Base-by-base conservation (phyloP, 1,284 basidiomycete genomes). In the Sanguinoderma infundibulare region DNA sequence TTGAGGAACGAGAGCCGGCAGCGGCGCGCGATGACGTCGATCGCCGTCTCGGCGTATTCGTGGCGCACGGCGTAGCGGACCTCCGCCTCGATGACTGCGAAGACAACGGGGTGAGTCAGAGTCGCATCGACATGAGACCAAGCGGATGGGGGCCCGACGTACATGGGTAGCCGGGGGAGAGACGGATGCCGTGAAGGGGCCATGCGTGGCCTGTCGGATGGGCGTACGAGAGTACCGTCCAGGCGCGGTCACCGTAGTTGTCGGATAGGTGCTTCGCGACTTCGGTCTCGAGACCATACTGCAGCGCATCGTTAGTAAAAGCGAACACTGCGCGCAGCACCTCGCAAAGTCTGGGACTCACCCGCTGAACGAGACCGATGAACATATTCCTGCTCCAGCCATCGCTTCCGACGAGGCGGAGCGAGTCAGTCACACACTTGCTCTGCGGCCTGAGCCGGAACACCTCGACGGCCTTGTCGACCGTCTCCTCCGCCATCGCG, bases 351-450 rank as follows among this genome's bases (percentile, higher is more conserved):
- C 1, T 14, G 17, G 24, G 5, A 76, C 85, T 60, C 56, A 92
- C 91, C 69, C 90, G 84, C 79, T 99, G 97, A 70, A 97, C 92
- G 60, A 99, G 82, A 66, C 94, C 93, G 78, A 98, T 97, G 77
- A 98, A 98, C 95, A 98, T 97, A 72, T 95, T 96, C 71, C 91
- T 84, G 73, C 86, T 91, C 97, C 97, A 99, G 9, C 91, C 94
- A 72, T 98, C 94, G 67, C 90, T 94, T n/a, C 97, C 97, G 20
- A 98, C 84, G 36, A 98, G 83, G 74, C 92, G 87, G 71, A 98
- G 78, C 62, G 83, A 82, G 61, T 91, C 90, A 32, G 97, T 98
- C 53, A 93, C 85, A 72, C 94, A 97, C 70, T 76, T 84, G 10
- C 82, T 83, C 66, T 77, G 82, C 34, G 78, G 77, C 71, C 87